Conservation (phyloP, 1,139 yeast genomes). For the Candida sp. region DNA sequence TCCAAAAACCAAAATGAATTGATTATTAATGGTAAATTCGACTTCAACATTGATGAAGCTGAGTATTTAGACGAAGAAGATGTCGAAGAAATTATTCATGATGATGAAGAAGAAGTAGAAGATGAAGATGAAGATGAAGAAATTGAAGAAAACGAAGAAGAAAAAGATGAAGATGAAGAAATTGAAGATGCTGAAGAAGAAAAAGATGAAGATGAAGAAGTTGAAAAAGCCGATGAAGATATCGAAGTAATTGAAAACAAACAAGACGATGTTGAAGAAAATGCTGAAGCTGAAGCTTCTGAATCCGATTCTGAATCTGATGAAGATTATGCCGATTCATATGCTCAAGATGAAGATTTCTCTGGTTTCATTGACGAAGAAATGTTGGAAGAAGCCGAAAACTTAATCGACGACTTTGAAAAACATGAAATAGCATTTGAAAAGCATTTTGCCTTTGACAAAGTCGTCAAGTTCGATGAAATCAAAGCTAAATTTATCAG, state of each 20-base stretch:
- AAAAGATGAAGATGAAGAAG: constrained; percentile 22
- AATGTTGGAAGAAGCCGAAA: constrained; percentile 39
- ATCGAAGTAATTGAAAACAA: constrained; percentile 5
- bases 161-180: constrained; percentile 10
- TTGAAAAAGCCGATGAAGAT: constrained; percentile 28
- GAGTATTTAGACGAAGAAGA: constrained; percentile 15
- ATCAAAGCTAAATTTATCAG: constrained; percentile 37
- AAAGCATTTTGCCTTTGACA: constrained; percentile 44
- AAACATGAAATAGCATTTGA: constrained; percentile 43
- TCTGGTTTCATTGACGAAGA: constrained; percentile 26
- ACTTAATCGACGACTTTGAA: constrained; percentile 36
- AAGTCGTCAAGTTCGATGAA: constrained; percentile 34
- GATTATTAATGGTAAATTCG: constrained; percentile 40
- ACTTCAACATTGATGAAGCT: constrained; percentile 24
- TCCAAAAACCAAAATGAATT: constrained; percentile 43
- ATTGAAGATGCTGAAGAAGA: constrained; percentile 15
- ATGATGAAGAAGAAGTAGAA: constrained; percentile 1
- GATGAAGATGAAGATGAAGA: constrained; percentile 3
- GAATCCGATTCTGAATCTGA: constrained; percentile 12
- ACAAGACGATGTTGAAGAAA: constrained; percentile 5
- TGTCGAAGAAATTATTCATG: constrained; percentile 7
- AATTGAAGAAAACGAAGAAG: constrained; percentile 5
- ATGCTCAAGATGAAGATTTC: constrained; percentile 13
- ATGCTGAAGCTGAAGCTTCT: constrained; percentile 3
- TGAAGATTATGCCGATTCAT: constrained; percentile 6